These are phyloP conservation scores for Vicia villosa DNA, from an alignment of 306 rosid species.

Conservation along the genomic window DNA sequence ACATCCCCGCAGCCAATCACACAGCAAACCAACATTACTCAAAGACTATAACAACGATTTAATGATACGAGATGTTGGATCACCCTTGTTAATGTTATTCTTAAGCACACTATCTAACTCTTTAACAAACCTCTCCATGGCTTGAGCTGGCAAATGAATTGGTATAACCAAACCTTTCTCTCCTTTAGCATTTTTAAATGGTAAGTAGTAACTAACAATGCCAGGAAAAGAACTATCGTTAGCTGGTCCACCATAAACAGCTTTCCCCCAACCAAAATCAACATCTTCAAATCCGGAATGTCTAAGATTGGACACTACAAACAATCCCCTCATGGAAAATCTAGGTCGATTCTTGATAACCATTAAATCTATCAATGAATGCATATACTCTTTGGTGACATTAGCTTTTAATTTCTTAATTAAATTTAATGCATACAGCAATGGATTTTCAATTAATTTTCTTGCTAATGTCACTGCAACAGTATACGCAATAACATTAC, in stretches of 20 bases:
- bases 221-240: neutral
- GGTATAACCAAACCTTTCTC: neutral
- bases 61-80: neutral
- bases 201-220: neutral
- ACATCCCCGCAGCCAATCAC: too few species aligned
- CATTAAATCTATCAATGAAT: neutral
- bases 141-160: neutral
- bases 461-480: conserved; percentile 45
- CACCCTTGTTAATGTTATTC: neutral
- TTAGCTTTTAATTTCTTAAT: conserved; percentile 37
- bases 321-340: neutral
- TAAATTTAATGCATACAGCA: conserved; percentile 41
- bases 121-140: neutral
- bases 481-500: conserved; percentile 50
- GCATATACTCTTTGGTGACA: conserved; percentile 55
- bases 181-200: neutral
- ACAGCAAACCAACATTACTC: too few species aligned
- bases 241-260: neutral
- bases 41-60: neutral
- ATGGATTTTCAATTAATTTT: conserved; percentile 41
- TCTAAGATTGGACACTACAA: neutral
- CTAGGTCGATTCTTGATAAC: neutral
- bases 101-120: neutral
- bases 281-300: neutral
- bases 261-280: neutral